Percentiles rank a stretch among this genome's conserved stretches.
Conservation (phyloP, 2,329 filamentous ascomycete genomes). For the Penicillium occitanis region DNA sequence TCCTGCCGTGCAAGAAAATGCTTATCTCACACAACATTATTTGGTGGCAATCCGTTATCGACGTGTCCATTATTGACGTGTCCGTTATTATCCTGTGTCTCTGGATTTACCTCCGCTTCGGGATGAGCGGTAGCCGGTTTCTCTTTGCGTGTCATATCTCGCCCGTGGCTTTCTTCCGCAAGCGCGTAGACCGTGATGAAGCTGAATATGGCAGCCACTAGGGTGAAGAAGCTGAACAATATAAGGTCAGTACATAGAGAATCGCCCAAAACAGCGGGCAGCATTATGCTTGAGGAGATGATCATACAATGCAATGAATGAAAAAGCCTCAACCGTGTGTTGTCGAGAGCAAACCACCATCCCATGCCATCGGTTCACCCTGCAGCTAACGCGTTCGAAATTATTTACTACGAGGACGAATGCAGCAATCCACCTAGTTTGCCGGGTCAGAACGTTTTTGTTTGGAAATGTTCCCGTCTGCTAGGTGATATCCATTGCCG, state of each 20-base stretch:
- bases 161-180: neutral
- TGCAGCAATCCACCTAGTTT: slow-evolving; percentile 25
- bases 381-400: slow-evolving; percentile 22
- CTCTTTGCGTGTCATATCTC: neutral
- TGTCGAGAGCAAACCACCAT: slow-evolving; percentile 12
- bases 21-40: neutral
- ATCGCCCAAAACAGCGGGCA: no score
- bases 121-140: neutral
- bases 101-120: neutral
- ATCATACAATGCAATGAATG: slow-evolving; percentile 15
- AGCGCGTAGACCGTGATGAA: slow-evolving; percentile 7
- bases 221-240: slow-evolving; percentile 4
- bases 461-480: neutral
- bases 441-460: neutral
- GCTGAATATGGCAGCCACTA: slow-evolving; percentile 10
- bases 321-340: slow-evolving; percentile 9
- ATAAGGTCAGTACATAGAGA: neutral
- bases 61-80: neutral
- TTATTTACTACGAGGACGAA: slow-evolving; percentile 26
- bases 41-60: neutral
- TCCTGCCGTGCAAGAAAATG: neutral
- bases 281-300: neutral
- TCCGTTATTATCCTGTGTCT: neutral
- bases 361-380: slow-evolving; percentile 5
- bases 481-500: neutral